These are phyloP conservation scores for Aspergillus conjunctus DNA, from an alignment of 495 filamentous ascomycete genomes.

Conservation along the genomic window DNA sequence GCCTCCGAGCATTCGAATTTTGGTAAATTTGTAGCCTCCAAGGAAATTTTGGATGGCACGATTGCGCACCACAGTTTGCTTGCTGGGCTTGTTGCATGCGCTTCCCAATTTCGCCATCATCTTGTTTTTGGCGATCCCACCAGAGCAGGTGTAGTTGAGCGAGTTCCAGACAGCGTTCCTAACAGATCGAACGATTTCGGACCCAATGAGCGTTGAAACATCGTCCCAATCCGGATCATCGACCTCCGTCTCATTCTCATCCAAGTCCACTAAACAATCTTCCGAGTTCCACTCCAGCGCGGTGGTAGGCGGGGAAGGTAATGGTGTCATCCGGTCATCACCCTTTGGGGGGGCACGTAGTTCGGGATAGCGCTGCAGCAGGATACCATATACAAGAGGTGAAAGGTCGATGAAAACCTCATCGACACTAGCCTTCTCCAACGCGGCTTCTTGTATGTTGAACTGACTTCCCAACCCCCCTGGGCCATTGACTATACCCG, in stretches of 20 bases:
- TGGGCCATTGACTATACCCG: conserved; percentile 21
- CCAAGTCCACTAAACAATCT: conserved; percentile 76
- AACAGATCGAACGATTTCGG: conserved; percentile 82
- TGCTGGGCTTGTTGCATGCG: conserved; percentile 87
- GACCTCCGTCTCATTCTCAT: conserved; percentile 69
- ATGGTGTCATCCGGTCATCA: conserved; percentile 67
- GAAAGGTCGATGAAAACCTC: conserved; percentile 94
- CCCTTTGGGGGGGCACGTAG: conserved; percentile 62
- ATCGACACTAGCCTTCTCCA: conserved; percentile 90
- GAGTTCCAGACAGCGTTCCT: conserved; percentile 64
- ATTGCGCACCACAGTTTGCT: conserved; percentile 87
- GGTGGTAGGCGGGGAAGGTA: conserved; percentile 75
- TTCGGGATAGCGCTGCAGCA: conserved; percentile 80
- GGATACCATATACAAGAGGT: conserved; percentile 71
- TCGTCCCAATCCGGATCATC: conserved; percentile 97
- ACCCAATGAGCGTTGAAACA: conserved; percentile 79
- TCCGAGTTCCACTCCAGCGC: conserved; percentile 75
- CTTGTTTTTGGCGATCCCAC: conserved; percentile 86
- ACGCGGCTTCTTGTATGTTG: conserved; percentile 57
- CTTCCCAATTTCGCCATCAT: conserved; percentile 94
- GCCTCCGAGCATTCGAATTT: conserved; percentile 94
- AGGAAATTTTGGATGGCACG: conserved; percentile 81
- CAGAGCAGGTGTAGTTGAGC: conserved; percentile 87
- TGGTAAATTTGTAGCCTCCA: conserved; percentile 86
- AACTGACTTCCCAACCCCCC: conserved; percentile 36